These are phyloP conservation scores for Ampelocalamus luodianensis DNA, from an alignment of 176 grass and related monocot species.

Conservation along the genomic window DNA sequence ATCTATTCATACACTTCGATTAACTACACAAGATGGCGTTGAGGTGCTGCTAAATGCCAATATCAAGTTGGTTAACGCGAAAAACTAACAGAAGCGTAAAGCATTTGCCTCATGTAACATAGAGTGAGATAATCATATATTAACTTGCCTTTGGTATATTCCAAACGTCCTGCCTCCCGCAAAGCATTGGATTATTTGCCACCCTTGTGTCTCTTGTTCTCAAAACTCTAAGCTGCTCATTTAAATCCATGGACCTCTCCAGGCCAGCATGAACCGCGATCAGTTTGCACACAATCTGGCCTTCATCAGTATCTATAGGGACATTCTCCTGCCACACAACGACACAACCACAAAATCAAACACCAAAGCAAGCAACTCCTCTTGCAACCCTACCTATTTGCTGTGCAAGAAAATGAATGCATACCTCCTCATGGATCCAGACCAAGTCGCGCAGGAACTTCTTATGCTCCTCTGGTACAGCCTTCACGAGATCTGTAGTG, in stretches of 20 bases:
- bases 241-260: conserved; percentile 58
- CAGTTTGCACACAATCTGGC: conserved; percentile 67
- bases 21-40: not conserved
- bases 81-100: not conserved
- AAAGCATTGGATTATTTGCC: conserved; percentile 68
- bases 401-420: not conserved
- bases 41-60: not conserved
- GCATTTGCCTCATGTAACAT: not conserved
- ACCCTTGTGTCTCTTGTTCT: conserved; percentile 65
- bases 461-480: conserved; percentile 82
- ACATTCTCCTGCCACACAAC: conserved; percentile 64
- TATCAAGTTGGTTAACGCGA: not conserved
- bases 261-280: conserved; percentile 92
- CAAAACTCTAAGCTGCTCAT: conserved; percentile 73
- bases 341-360: conserved; percentile 8
- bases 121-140: not conserved
- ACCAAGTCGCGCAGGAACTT: conserved; percentile 79
- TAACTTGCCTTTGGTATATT: conserved; percentile 69
- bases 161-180: conserved; percentile 79
- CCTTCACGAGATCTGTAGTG: conserved; percentile 66
- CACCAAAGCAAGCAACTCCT: not conserved
- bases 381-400: not conserved
- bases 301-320: conserved; percentile 61
- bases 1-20: conserved; percentile 11
- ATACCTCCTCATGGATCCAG: conserved; percentile 93